phyloP scores from a whole-genome alignment of 768 basidiomycete species.

The Auricularia sp. region DNA sequence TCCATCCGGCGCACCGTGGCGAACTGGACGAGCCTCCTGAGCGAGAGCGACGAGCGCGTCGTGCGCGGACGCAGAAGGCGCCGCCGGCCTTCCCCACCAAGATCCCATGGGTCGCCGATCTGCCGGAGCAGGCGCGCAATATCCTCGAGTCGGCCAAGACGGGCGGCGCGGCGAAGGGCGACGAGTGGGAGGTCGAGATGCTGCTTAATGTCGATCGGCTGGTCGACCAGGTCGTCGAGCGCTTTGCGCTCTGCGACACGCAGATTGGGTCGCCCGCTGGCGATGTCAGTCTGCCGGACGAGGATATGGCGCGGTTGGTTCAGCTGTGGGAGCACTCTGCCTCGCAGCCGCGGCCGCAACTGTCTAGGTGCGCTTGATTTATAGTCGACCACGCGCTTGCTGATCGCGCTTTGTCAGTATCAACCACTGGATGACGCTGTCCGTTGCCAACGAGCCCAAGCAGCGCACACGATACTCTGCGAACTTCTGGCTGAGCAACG shows the following conservation, averaged over 20 bases:
- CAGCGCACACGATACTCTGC: slow-evolving; percentile 69
- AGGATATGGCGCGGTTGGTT: not conserved
- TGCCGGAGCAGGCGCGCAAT: slow-evolving; percentile 33
- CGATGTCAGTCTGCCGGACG: not conserved
- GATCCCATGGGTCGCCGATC: slow-evolving; percentile 53
- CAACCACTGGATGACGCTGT: slow-evolving; percentile 67
- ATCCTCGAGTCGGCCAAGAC: not conserved
- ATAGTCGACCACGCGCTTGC: not conserved
- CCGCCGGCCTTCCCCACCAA: slow-evolving; percentile 35
- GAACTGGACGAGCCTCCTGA: slow-evolving; percentile 26
- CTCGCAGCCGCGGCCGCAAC: not conserved
- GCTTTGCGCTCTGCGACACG: not conserved
- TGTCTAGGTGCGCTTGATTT: not conserved
- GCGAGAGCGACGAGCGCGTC: not conserved
- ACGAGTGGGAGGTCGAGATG: slow-evolving; percentile 33
- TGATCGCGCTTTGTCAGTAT: slow-evolving; percentile 6
- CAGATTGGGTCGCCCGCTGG: not conserved
- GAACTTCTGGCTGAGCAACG: slow-evolving; percentile 49
- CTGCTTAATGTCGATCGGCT: slow-evolving; percentile 24
- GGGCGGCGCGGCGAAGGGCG: slow-evolving; percentile 25
- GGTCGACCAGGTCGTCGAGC: not conserved
- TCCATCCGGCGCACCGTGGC: slow-evolving; percentile 38
- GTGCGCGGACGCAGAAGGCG: slow-evolving; percentile 13
- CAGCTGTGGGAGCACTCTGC: not conserved
- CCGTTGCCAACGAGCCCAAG: slow-evolving; percentile 63